Evolutionary conservation across 2,329 filamentous ascomycete genomes (phyloP).

Genomic region (Alternaria brassicicola): DNA sequence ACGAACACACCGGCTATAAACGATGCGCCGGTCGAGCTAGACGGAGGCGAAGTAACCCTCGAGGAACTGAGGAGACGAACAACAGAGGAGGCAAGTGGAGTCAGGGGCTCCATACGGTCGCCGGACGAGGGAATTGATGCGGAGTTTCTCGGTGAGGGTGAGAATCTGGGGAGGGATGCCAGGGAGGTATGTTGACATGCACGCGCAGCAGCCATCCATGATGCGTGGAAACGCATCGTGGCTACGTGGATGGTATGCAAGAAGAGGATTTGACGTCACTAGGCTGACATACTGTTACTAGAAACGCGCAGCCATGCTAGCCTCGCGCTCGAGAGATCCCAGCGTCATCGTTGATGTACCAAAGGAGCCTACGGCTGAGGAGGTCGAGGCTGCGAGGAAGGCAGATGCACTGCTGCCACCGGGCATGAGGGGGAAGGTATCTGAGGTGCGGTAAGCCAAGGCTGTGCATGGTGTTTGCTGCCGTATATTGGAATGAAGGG

Average conservation of each 20-base stretch:
- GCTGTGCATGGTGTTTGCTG: too few species aligned
- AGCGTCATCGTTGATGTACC: slow-evolving; percentile 56
- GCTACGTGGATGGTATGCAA: not conserved
- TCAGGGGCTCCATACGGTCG: slow-evolving; percentile 12
- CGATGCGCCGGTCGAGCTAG: slow-evolving; percentile 52
- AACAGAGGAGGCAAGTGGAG: slow-evolving; percentile 9
- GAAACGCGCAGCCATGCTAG: slow-evolving; percentile 49
- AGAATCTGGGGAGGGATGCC: slow-evolving; percentile 20
- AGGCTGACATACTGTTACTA: slow-evolving; percentile 21
- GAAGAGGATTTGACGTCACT: not conserved
- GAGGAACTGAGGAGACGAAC: slow-evolving; percentile 33
- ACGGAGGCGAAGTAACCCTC: slow-evolving; percentile 38
- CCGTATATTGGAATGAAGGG: too few species aligned
- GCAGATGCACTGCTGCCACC: slow-evolving; percentile 15
- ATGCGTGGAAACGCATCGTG: too few species aligned
- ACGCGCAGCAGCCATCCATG: not conserved
- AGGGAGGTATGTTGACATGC: slow-evolving; percentile 31
- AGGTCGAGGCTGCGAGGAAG: slow-evolving; percentile 48
- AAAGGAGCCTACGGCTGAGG: slow-evolving; percentile 51
- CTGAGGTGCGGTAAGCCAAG: not conserved
- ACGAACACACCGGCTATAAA: slow-evolving; percentile 52
- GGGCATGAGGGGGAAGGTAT: not conserved
- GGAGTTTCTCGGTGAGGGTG: slow-evolving; percentile 36
- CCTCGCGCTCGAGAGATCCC: slow-evolving; percentile 49
- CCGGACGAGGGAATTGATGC: slow-evolving; percentile 39